These are phyloP conservation scores for Saxispiralis lemnorum DNA, from an alignment of 495 filamentous ascomycete species.

Conservation along the genomic window DNA sequence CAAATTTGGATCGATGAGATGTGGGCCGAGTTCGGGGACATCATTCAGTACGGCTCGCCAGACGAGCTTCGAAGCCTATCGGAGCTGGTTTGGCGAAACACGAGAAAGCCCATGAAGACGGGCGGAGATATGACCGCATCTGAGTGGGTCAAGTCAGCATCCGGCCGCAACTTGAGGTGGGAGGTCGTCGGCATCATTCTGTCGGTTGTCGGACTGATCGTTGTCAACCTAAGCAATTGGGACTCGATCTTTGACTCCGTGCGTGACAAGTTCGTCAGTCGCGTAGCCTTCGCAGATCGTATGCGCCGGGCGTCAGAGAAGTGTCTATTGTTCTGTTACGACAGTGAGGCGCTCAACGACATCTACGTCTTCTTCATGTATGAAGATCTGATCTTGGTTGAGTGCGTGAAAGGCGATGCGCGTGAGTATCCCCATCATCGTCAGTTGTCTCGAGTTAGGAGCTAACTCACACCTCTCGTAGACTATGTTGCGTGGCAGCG, in stretches of 20 bases:
- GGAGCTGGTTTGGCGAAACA: conserved; percentile 21
- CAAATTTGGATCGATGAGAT: conserved; percentile 20
- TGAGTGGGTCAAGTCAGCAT: conserved; percentile 17
- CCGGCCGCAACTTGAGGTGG: conserved; percentile 39
- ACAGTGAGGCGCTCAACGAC: conserved; percentile 21
- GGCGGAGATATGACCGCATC: conserved; percentile 17
- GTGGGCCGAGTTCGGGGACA: conserved; percentile 18
- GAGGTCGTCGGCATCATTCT: conserved; percentile 39
- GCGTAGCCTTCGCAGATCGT: conserved; percentile 14
- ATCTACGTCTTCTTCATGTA: conserved; percentile 23
- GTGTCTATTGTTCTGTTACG: conserved; percentile 21
- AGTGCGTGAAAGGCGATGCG: conserved; percentile 13
- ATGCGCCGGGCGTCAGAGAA: conserved; percentile 18
- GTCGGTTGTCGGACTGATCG: conserved; percentile 29
- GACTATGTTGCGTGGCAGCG: conserved; percentile 36
- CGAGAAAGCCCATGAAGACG: conserved; percentile 14
- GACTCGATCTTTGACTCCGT: conserved; percentile 22
- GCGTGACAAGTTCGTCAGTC: conserved; percentile 16
- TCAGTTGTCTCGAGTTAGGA: neutral
- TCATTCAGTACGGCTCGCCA: conserved; percentile 14
- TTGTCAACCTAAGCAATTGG: conserved; percentile 24
- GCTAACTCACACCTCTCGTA: conserved; percentile 10
- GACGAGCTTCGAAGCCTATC: conserved; percentile 16
- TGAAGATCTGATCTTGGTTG: conserved; percentile 17
- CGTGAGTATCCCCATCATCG: conserved; percentile 1